phyloP scores from a whole-genome alignment of 495 filamentous ascomycete species.

The Hyaloscypha hepaticicola region DNA sequence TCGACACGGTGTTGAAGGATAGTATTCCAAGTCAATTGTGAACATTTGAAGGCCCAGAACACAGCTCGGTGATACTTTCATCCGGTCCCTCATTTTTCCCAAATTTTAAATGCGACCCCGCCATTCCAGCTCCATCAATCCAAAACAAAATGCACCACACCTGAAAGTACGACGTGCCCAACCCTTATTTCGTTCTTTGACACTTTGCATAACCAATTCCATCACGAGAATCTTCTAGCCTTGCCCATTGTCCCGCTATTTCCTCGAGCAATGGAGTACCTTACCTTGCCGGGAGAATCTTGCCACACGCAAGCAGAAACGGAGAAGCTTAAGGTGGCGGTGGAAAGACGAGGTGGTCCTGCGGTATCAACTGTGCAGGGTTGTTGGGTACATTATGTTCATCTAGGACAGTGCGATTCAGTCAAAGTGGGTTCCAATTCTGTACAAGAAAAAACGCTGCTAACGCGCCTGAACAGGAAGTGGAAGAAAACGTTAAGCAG shows the following conservation, averaged over 20 bases:
- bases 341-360: conserved; percentile 41
- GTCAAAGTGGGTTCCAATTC: neutral
- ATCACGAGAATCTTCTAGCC: neutral
- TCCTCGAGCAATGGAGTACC: conserved; percentile 10
- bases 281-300: conserved; percentile 43
- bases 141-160: neutral
- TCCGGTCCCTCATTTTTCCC: conserved; percentile 3
- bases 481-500: conserved; percentile 34
- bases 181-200: neutral
- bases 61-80: neutral
- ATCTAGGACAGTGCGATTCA: conserved; percentile 2
- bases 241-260: neutral
- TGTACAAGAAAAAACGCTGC: neutral
- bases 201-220: neutral
- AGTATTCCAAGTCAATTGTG: too few relatives aligned
- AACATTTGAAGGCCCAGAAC: too few relatives aligned
- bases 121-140: neutral
- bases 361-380: conserved; percentile 44
- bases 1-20: too few relatives aligned
- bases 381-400: conserved; percentile 52
- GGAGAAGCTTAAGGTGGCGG: conserved; percentile 47
- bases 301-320: conserved; percentile 52
- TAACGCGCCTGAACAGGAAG: neutral
- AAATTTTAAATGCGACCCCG: neutral
- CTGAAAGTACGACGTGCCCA: neutral